A percentile compares a stretch with the other conserved stretches of the same genome.
phyloP scores from a whole-genome alignment of 1,139 yeast genomes.

The Candida smagusa region DNA sequence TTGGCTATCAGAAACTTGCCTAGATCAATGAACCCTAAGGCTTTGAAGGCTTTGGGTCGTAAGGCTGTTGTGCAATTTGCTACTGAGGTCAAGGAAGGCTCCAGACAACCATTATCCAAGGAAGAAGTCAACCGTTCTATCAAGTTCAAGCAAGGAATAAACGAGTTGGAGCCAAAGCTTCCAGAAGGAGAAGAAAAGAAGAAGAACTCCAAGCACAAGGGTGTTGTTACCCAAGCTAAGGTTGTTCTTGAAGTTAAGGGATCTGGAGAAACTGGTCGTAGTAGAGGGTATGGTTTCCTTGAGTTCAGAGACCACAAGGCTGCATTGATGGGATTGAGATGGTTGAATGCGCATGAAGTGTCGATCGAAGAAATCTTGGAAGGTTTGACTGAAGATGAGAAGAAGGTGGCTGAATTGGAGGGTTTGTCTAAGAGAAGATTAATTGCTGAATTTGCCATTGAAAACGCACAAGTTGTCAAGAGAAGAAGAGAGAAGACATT shows the following conservation, averaged over 20 bases:
- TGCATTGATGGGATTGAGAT: constrained; percentile 94
- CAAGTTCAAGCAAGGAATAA: constrained; percentile 50
- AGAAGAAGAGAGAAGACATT: constrained; percentile 75
- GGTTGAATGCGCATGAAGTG: constrained; percentile 94
- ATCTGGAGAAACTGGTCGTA: constrained; percentile 81
- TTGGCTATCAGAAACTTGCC: constrained; percentile 93
- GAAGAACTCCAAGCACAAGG: constrained; percentile 71
- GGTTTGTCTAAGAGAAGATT: constrained; percentile 66
- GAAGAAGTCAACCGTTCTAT: constrained; percentile 85
- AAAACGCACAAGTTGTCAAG: constrained; percentile 88
- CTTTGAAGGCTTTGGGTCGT: constrained; percentile 88
- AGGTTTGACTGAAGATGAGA: constrained; percentile 71
- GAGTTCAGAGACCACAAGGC: constrained; percentile 90
- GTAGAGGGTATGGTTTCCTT: constrained; percentile 92
- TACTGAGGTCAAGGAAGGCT: constrained; percentile 73
- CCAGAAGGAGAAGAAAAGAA: constrained; percentile 39
- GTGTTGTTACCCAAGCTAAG: constrained; percentile 92
- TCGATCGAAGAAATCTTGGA: constrained; percentile 64
- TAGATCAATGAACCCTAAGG: constrained; percentile 83
- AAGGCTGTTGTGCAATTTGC: constrained; percentile 95
- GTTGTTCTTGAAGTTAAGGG: constrained; percentile 90
- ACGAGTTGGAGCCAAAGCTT: constrained; percentile 31
- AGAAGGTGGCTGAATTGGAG: constrained; percentile 50
- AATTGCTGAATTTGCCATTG: constrained; percentile 94
- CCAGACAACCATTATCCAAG: constrained; percentile 81